A percentile compares a stretch with the other conserved stretches of the same genome.
Conservation (phyloP, 257 asterid genomes). For the Plectranthus barbatus region DNA sequence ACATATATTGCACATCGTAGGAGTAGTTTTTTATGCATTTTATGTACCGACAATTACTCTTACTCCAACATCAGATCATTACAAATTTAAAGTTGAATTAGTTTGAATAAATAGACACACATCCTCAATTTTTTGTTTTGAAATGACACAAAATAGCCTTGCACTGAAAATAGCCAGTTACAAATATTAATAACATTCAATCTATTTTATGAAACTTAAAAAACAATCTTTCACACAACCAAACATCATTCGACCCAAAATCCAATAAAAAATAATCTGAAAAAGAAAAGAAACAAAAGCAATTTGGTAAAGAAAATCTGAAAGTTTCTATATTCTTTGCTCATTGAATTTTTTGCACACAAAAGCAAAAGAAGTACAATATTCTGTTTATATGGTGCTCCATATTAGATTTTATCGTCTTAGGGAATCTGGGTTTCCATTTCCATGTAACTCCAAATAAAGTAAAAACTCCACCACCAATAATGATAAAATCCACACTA, state of each 20-base stretch:
- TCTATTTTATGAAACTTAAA: neutral
- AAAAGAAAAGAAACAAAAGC: conserved; percentile 9
- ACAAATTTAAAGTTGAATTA: too few species aligned
- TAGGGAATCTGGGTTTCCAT: conserved; percentile 1
- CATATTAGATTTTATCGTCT: neutral
- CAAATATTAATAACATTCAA: neutral
- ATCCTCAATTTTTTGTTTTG: too few species aligned
- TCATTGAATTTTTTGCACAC: conserved; percentile 9
- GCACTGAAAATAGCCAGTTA: neutral
- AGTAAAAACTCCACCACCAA: neutral
- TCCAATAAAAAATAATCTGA: neutral
- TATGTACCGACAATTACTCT: too few species aligned
- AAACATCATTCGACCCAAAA: neutral
- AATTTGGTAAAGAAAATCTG: neutral
- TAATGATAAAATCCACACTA: neutral
- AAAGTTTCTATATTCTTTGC: neutral
- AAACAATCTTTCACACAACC: neutral
- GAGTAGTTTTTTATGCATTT: too few species aligned
- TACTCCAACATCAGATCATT: too few species aligned
- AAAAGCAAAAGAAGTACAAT: conserved; percentile 1
- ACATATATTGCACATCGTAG: too few species aligned
- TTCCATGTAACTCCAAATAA: neutral
- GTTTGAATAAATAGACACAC: too few species aligned
- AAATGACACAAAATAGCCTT: neutral
- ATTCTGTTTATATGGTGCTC: neutral